Evolutionary conservation across 108 stramenopile genomes (phyloP).

Genomic region (Bacterosira constricta): DNA sequence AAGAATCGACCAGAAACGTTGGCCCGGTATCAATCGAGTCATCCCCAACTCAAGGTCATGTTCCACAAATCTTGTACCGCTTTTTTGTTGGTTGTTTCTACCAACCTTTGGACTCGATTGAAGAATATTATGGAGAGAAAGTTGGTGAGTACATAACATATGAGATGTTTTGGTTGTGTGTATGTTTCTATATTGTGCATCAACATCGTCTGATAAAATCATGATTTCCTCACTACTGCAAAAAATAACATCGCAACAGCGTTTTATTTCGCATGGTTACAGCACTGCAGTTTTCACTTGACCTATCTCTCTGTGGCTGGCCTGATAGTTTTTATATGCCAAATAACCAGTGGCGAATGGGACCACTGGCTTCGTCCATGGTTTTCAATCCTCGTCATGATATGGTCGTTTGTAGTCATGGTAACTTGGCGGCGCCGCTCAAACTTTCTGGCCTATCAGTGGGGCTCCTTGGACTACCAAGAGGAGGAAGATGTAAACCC

Average conservation of each 20-base stretch:
- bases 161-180: no score
- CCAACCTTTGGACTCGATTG: slow-evolving; percentile 93
- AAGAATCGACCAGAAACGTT: slow-evolving; percentile 14
- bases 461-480: slow-evolving; percentile 94
- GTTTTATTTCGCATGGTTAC: slow-evolving; percentile 98
- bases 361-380: slow-evolving; percentile 81
- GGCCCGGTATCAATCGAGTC: neutral
- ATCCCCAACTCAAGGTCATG: slow-evolving; percentile 6
- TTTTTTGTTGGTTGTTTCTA: slow-evolving; percentile 79
- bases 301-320: slow-evolving; percentile 74
- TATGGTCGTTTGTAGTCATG: slow-evolving; percentile 94
- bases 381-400: slow-evolving; percentile 78
- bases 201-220: no score
- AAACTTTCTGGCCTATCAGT: slow-evolving; percentile 79
- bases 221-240: no score
- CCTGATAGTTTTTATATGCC: slow-evolving; percentile 69
- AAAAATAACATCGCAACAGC: no score
- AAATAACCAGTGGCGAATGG: slow-evolving; percentile 61
- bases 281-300: slow-evolving; percentile 89
- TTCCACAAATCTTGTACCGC: slow-evolving; percentile 68
- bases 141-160: slow-evolving; percentile 98
- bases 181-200: no score
- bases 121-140: slow-evolving; percentile 97
- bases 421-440: slow-evolving; percentile 90
- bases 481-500: slow-evolving; percentile 91